Percentiles rank a stretch among this genome's conserved stretches.
These are phyloP conservation scores for Zygosaccharomyces rouxii DNA, from an alignment of 805 yeast species.

Conservation along the genomic window DNA sequence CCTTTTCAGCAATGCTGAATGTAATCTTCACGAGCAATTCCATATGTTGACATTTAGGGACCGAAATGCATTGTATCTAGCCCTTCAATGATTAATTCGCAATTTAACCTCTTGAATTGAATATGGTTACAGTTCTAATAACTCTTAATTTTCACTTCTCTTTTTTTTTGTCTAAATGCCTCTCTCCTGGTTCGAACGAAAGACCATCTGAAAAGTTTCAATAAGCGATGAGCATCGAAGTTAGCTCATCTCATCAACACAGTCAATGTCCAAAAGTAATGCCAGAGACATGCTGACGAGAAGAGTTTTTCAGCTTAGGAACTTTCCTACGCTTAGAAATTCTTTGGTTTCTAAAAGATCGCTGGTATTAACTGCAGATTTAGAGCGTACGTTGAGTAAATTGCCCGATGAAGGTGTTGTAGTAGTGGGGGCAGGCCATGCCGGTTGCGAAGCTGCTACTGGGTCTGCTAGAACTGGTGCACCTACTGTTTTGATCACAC, in stretches of 20 bases:
- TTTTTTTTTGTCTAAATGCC: not conserved
- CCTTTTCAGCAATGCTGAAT: no score
- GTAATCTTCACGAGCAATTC: no score
- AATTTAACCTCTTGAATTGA: no score
- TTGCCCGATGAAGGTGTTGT: constrained; percentile 46
- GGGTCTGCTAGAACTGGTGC: constrained; percentile 87
- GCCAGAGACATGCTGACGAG: not conserved
- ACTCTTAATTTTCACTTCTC: no score
- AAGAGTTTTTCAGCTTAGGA: not conserved
- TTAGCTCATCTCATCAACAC: not conserved
- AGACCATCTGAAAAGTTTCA: not conserved
- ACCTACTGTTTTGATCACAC: constrained; percentile 58
- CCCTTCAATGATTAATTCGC: no score
- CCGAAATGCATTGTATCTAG: no score
- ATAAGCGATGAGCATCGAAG: not conserved
- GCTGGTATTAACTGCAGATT: constrained; percentile 14
- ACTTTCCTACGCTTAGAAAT: not conserved
- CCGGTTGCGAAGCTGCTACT: constrained; percentile 96
- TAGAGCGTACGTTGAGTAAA: constrained; percentile 8
- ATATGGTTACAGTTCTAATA: no score
- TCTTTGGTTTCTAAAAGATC: constrained; percentile 7
- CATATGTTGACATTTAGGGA: no score
- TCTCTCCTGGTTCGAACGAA: not conserved
- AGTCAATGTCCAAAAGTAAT: not conserved
- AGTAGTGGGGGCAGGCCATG: constrained; percentile 97